Percentiles rank a stretch among this genome's conserved stretches.
phyloP scores from a whole-genome alignment of 495 filamentous ascomycete genomes.

The Parachaetomium inaequale region DNA sequence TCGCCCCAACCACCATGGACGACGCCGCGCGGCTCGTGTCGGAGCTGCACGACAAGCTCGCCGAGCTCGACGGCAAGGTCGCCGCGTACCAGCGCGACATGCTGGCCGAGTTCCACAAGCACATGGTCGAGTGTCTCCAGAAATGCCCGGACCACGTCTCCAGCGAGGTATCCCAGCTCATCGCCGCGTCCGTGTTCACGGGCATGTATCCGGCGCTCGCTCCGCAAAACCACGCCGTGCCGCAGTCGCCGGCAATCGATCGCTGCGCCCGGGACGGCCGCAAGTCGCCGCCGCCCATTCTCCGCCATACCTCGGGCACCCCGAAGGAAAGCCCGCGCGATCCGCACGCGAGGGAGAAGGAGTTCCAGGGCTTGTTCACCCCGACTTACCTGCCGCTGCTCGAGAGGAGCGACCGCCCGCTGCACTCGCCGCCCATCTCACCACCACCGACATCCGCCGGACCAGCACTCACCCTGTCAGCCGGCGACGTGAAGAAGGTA shows the following conservation, averaged over 20 bases:
- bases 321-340: constrained; percentile 36
- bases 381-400: constrained; percentile 58
- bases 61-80: constrained; percentile 49
- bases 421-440: constrained; percentile 26
- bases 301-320: constrained; percentile 38
- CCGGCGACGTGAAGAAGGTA: constrained; percentile 28
- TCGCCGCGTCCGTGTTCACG: constrained; percentile 40
- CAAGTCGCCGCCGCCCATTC: constrained; percentile 43
- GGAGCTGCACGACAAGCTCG: constrained; percentile 49
- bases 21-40: constrained; percentile 46
- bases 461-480: constrained; percentile 18
- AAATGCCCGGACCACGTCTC: constrained; percentile 45
- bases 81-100: constrained; percentile 49
- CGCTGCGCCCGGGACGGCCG: constrained; percentile 31
- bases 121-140: constrained; percentile 45
- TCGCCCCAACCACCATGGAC: constrained; percentile 39
- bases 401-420: constrained; percentile 40
- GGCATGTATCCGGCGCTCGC: constrained; percentile 38
- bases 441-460: constrained; percentile 17
- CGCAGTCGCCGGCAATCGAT: constrained; percentile 22
- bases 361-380: constrained; percentile 59
- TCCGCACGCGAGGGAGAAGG: constrained; percentile 51
- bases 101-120: constrained; percentile 46
- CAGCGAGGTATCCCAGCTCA: constrained; percentile 40
- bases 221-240: constrained; percentile 18